Percentiles rank a stretch among this genome's conserved stretches.
Conservation (phyloP, 306 rosid species). For the Aeschynomene evenia region DNA sequence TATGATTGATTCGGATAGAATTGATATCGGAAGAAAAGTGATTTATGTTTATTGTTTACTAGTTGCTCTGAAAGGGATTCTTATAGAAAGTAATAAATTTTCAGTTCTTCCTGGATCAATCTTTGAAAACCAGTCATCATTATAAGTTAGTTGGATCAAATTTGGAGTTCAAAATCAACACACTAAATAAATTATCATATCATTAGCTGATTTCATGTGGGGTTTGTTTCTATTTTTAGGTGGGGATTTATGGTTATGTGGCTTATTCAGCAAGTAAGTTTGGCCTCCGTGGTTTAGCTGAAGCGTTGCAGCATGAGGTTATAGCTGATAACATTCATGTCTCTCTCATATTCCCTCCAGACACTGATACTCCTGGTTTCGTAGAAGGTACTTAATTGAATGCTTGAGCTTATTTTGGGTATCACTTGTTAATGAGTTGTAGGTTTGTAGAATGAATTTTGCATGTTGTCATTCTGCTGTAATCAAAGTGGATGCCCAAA, state of each 20-base stretch:
- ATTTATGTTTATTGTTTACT: too few relatives aligned
- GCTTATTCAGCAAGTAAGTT: constrained; percentile 91
- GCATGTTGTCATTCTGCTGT: neutral
- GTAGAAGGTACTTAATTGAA: constrained; percentile 54
- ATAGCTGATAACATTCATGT: constrained; percentile 70
- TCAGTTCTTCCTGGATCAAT: too few relatives aligned
- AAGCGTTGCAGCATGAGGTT: constrained; percentile 86
- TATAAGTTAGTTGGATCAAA: too few relatives aligned
- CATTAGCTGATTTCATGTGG: neutral
- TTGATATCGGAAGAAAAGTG: too few relatives aligned
- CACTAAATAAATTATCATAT: neutral
- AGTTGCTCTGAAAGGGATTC: too few relatives aligned
- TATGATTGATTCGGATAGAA: too few relatives aligned
- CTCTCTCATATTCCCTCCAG: constrained; percentile 87
- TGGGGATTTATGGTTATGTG: constrained; percentile 84
- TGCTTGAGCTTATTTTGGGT: neutral
- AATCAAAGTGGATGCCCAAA: neutral
- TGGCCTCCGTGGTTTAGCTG: constrained; percentile 88
- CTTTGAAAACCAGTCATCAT: too few relatives aligned
- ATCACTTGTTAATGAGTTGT: neutral
- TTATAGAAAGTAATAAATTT: too few relatives aligned
- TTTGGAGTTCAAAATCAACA: too few relatives aligned
- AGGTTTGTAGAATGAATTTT: too few relatives aligned
- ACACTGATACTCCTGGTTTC: constrained; percentile 86
- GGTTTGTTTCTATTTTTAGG: constrained; percentile 46